Percentiles rank a stretch among this genome's conserved stretches.
These are phyloP conservation scores for Trametes punicea DNA, from an alignment of 768 basidiomycete species.

Conservation along the genomic window DNA sequence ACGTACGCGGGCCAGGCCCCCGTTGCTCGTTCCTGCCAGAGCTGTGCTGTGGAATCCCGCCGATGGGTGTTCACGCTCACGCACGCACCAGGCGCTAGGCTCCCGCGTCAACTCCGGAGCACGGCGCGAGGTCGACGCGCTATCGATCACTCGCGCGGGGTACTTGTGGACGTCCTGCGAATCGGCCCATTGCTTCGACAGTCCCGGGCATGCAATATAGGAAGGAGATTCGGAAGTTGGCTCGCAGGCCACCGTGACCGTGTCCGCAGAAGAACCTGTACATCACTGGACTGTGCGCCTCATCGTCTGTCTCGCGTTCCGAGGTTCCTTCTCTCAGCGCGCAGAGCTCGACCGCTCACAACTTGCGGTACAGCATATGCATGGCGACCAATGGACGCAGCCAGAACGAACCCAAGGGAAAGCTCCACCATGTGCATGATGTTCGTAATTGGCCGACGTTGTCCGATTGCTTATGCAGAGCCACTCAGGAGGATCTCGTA, in stretches of 20 bases:
- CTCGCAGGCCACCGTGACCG: neutral
- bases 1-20: neutral
- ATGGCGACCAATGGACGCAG: neutral
- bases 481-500: neutral
- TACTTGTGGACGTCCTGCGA: too few species aligned
- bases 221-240: neutral
- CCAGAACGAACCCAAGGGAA: neutral
- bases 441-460: neutral
- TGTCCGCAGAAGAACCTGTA: neutral
- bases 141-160: neutral
- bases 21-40: neutral
- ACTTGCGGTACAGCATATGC: neutral
- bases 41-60: constrained; percentile 1
- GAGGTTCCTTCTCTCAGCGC: neutral
- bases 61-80: too few species aligned
- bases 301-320: neutral
- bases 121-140: neutral
- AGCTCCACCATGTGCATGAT: neutral
- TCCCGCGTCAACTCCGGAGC: neutral
- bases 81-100: too few species aligned
- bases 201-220: neutral
- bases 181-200: neutral
- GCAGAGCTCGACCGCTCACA: neutral
- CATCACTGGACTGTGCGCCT: neutral
- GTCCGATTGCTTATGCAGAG: neutral